Evolutionary conservation across 2,329 filamentous ascomycete species (phyloP), one percentile per base, ranked within the genome.

Genomic region (Aureobasidium sp.): DNA sequence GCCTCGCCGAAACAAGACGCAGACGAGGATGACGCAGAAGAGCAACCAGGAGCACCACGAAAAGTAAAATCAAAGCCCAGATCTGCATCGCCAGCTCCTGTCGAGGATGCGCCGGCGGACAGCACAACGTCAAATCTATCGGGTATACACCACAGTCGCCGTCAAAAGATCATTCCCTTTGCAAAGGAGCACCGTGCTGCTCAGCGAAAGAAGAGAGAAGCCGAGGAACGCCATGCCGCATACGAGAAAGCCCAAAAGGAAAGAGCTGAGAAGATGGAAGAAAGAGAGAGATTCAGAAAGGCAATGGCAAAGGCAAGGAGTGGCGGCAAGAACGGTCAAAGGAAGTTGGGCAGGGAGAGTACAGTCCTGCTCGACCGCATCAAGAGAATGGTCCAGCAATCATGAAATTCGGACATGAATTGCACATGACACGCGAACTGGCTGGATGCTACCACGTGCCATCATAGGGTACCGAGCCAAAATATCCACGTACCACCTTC

Each of bases 271-370:
- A 80, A 77, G 65, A 66, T 76, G 1, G 85, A 83, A 67, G 85
- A 87, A 66, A 84, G 90, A 73, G 87, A 88, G 66, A 88, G 87
- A 72, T 90, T 92, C 57, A 80, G 87, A 50, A 81, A 80, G 67
- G 81, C 81, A 0, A 87, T 88, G 84, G 77, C 80, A 0, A 84
- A 83, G 71, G 85, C 85, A 7, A 78, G 78, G 68, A 79, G 78
- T 39, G 84, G 84, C 13, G 84, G 87, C 39, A 73, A 80, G 68
- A 84, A 88, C 72, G 90, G 90, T 12, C 87, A 89, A 76, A 83
- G 88, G 73, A 92, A 90, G 76, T 74, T 96, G 52, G 91, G 91
- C 1, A 82, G 90, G 64, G 91, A 96, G 79, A 92, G 91, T 68
- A 82, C 82, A 37, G 80, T 93, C 41, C 69, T 96, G 68, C 77